phyloP scores from a whole-genome alignment of 192 early-diverging fungal species.

The Funneliformis geosporum region DNA sequence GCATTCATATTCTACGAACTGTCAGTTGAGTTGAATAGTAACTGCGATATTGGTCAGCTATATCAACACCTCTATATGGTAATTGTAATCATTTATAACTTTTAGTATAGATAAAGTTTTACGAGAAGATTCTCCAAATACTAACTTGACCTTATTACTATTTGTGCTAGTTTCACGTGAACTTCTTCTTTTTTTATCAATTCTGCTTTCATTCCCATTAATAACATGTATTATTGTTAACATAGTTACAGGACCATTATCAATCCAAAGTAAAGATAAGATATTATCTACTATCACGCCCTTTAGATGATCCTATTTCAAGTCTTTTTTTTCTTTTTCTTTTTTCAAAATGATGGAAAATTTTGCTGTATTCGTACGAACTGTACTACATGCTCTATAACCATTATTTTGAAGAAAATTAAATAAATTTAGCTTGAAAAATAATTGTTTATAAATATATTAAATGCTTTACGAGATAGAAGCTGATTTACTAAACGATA shows the following conservation, averaged over 20 bases:
- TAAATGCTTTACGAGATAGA: slow-evolving; percentile 25
- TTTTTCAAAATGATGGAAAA: slow-evolving; percentile 9
- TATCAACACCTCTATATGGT: slow-evolving; percentile 28
- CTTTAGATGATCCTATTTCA: slow-evolving; percentile 13
- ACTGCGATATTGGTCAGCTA: not conserved
- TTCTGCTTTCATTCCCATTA: not conserved
- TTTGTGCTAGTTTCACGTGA: slow-evolving; percentile 27
- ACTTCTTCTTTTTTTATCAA: not conserved
- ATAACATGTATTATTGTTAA: slow-evolving; percentile 30
- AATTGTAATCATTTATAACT: slow-evolving; percentile 35
- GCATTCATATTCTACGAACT: not conserved
- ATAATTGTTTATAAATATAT: slow-evolving; percentile 40
- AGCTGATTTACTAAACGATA: slow-evolving; percentile 15
- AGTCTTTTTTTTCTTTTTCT: not conserved
- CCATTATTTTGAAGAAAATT: slow-evolving; percentile 5
- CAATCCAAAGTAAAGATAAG: slow-evolving; percentile 25
- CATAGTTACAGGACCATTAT: slow-evolving; percentile 35
- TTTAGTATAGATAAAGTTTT: slow-evolving; percentile 32
- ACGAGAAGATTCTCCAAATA: not conserved
- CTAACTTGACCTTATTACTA: slow-evolving; percentile 13
- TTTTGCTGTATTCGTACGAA: slow-evolving; percentile 1
- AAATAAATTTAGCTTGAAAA: slow-evolving; percentile 35
- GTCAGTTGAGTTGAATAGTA: not conserved
- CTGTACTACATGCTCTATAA: slow-evolving; percentile 32
- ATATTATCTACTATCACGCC: slow-evolving; percentile 29